These are phyloP conservation scores for Barnettozyma botsteinii DNA, from an alignment of 805 yeast genomes.

Conservation along the genomic window DNA sequence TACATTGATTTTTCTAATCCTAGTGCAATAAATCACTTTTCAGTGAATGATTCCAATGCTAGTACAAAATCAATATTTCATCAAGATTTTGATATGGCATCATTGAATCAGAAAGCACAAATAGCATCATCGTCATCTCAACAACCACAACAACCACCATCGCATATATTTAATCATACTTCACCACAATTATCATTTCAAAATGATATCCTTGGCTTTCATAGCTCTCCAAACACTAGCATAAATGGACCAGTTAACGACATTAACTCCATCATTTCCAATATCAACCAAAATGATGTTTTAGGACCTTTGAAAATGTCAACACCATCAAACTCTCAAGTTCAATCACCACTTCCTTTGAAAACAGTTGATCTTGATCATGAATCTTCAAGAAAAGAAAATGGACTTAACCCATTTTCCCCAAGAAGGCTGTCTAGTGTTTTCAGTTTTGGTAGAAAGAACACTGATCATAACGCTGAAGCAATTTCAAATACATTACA, in stretches of 20 bases:
- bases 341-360: slow-evolving; percentile 4
- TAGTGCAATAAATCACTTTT: slow-evolving; percentile 5
- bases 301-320: slow-evolving; percentile 1
- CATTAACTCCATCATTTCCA: slow-evolving; percentile 19
- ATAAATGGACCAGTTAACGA: slow-evolving; percentile 15
- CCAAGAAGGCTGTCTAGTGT: slow-evolving; percentile 29
- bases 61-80: slow-evolving; percentile 18
- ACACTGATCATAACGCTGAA: slow-evolving; percentile 4
- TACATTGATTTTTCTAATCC: neutral
- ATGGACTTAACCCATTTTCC: slow-evolving; percentile 20
- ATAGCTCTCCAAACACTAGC: slow-evolving; percentile 18
- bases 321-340: slow-evolving; percentile 15
- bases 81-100: slow-evolving; percentile 14
- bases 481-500: neutral
- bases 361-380: slow-evolving; percentile 1
- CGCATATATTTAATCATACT: slow-evolving; percentile 13
- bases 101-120: neutral
- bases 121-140: neutral
- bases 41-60: slow-evolving; percentile 13
- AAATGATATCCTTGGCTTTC: slow-evolving; percentile 19
- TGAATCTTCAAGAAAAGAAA: slow-evolving; percentile 1
- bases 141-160: slow-evolving; percentile 1
- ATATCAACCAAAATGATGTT: slow-evolving; percentile 15
- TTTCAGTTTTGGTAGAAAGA: slow-evolving; percentile 23
- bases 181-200: slow-evolving; percentile 10